A percentile compares a stretch with the other conserved stretches of the same genome.
Conservation (phyloP, 306 rosid genomes). For the Cicer yamashitae region DNA sequence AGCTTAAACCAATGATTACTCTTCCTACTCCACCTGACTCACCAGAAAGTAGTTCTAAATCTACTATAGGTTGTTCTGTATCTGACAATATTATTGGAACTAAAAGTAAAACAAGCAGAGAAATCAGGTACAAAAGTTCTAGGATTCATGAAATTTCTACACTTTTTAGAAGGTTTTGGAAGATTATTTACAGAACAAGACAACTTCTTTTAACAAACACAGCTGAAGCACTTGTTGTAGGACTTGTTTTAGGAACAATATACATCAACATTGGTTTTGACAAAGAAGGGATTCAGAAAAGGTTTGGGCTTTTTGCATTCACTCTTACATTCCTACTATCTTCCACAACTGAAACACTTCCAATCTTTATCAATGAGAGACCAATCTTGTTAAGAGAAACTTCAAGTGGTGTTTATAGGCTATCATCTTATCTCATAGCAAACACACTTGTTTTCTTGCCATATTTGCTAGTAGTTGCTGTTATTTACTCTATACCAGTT, state of each 20-base stretch:
- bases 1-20: slow-evolving; percentile 36
- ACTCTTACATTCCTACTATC: slow-evolving; percentile 90
- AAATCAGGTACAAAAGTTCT: slow-evolving; percentile 67
- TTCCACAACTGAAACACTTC: slow-evolving; percentile 85
- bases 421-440: slow-evolving; percentile 88
- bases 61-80: background rate
- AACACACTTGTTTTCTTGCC: slow-evolving; percentile 94
- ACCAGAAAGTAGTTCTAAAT: slow-evolving; percentile 29
- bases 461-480: slow-evolving; percentile 68
- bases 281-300: slow-evolving; percentile 77
- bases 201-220: slow-evolving; percentile 85
- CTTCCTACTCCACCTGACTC: slow-evolving; percentile 48
- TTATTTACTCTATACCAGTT: slow-evolving; percentile 77
- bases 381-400: slow-evolving; percentile 87
- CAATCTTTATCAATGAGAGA: slow-evolving; percentile 86
- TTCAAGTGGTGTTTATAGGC: slow-evolving; percentile 82
- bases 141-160: slow-evolving; percentile 70
- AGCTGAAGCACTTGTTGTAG: slow-evolving; percentile 79
- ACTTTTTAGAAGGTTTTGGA: slow-evolving; percentile 77
- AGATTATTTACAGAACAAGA: slow-evolving; percentile 75
- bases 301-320: slow-evolving; percentile 89
- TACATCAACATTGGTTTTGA: slow-evolving; percentile 80
- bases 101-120: slow-evolving; percentile 3
- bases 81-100: slow-evolving; percentile 16
- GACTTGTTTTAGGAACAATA: slow-evolving; percentile 88